Conservation (phyloP, 2,329 filamentous ascomycete species). For the Apiospora arundinis region DNA sequence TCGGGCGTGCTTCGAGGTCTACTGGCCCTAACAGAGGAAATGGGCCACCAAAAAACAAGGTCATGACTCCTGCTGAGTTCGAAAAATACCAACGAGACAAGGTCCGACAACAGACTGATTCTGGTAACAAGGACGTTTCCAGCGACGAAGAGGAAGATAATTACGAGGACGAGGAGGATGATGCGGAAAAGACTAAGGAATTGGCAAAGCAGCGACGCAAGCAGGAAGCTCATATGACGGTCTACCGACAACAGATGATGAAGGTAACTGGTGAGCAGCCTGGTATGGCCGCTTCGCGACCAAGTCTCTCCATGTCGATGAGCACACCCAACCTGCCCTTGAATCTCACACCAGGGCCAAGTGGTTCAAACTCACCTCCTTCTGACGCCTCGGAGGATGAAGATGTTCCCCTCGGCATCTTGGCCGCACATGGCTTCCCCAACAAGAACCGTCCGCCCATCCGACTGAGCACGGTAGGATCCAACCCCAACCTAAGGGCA, state of each 20-base stretch:
- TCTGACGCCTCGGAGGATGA: conserved; percentile 77
- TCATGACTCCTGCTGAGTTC: conserved; percentile 90
- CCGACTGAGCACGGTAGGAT: conserved; percentile 67
- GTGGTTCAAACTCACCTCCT: conserved; percentile 44
- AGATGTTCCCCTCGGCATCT: conserved; percentile 83
- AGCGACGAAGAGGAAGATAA: conserved; percentile 54
- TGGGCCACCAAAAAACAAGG: conserved; percentile 65
- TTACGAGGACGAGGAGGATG: conserved; percentile 72
- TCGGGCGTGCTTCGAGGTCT: conserved; percentile 45
- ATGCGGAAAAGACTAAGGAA: conserved; percentile 75
- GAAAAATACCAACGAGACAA: conserved; percentile 81
- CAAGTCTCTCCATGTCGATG: conserved; percentile 61
- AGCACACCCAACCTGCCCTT: conserved; percentile 67
- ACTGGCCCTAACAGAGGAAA: conserved; percentile 41
- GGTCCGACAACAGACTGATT: conserved; percentile 60
- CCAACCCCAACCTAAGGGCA: conserved; percentile 74
- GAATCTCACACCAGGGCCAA: conserved; percentile 38
- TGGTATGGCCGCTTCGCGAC: conserved; percentile 55
- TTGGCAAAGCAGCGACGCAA: conserved; percentile 80
- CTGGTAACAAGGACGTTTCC: conserved; percentile 47
- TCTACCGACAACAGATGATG: conserved; percentile 96
- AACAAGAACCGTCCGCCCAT: conserved; percentile 77
- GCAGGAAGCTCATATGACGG: conserved; percentile 87
- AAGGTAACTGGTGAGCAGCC: conserved; percentile 83
- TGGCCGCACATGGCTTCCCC: conserved; percentile 89